These are phyloP conservation scores for Gremmenia infestans DNA, from an alignment of 2,329 filamentous ascomycete species.

Conservation along the genomic window DNA sequence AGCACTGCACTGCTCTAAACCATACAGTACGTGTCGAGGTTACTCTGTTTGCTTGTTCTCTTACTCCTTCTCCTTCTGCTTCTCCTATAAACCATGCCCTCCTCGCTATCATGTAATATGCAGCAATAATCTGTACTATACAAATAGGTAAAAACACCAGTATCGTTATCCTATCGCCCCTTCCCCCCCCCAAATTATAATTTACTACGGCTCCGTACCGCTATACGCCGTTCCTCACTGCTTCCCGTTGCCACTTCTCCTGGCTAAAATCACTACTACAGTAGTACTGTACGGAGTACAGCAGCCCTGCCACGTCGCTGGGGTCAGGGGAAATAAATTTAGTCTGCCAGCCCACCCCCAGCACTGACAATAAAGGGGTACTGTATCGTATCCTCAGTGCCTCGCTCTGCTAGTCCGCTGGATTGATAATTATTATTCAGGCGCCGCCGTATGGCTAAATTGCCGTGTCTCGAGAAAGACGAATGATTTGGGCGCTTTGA, in stretches of 20 bases:
- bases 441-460: not conserved
- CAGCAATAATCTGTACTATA: not conserved
- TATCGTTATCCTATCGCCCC: not conserved
- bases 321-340: too few relatives aligned
- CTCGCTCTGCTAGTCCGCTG: too few relatives aligned
- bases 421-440: not conserved
- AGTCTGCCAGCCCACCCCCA: too few relatives aligned
- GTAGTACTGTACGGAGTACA: too few relatives aligned
- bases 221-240: too few relatives aligned
- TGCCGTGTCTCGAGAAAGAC: not conserved
- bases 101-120: not conserved
- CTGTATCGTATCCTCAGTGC: too few relatives aligned
- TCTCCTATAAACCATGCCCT: not conserved
- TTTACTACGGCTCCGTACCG: too few relatives aligned
- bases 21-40: not conserved
- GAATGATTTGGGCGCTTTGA: not conserved
- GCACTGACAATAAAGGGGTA: too few relatives aligned
- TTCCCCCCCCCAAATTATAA: not conserved
- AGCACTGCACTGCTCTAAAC: not conserved
- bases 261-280: too few relatives aligned
- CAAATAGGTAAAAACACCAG: too few relatives aligned
- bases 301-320: too few relatives aligned
- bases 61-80: not conserved
- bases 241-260: too few relatives aligned
- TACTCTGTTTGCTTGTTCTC: not conserved